phyloP scores from a whole-genome alignment of 139 green algal species.

The Closterium sp. region DNA sequence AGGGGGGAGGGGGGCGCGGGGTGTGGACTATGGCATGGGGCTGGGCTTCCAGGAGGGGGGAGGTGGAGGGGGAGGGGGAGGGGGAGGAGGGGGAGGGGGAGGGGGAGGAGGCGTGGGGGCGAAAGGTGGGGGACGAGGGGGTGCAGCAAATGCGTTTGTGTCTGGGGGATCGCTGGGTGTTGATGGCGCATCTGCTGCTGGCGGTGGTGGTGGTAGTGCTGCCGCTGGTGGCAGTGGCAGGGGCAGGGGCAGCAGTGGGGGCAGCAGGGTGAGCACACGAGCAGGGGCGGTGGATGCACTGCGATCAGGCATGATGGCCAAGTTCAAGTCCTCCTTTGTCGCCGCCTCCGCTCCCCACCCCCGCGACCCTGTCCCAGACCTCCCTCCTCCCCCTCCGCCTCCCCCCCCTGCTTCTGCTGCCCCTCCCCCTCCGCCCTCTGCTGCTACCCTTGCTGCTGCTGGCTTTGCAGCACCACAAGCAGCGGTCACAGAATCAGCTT shows the following conservation, averaged over 20 bases:
- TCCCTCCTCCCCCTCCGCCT: background rate
- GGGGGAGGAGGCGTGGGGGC: background rate
- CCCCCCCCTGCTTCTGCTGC: background rate
- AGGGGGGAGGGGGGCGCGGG: background rate
- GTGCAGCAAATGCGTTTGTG: background rate
- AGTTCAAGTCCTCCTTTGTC: constrained; percentile 39
- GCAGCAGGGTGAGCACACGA: background rate
- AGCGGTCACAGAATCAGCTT: background rate
- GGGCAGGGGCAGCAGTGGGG: background rate
- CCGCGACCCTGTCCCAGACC: background rate
- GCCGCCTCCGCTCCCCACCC: constrained; percentile 26
- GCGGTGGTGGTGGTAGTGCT: background rate
- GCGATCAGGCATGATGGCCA: constrained; percentile 31
- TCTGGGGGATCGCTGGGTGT: background rate
- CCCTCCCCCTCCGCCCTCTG: background rate
- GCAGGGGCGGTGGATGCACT: background rate
- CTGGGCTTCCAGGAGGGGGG: constrained; percentile 13
- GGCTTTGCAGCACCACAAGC: background rate
- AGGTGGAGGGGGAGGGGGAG: background rate
- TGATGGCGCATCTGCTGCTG: background rate
- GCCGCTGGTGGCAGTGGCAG: background rate
- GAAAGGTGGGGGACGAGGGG: background rate
- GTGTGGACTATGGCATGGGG: constrained; percentile 27
- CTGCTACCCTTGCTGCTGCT: background rate
- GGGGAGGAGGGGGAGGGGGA: background rate